Conservation (phyloP, 768 basidiomycete species). For the Kwoniella sp. region DNA sequence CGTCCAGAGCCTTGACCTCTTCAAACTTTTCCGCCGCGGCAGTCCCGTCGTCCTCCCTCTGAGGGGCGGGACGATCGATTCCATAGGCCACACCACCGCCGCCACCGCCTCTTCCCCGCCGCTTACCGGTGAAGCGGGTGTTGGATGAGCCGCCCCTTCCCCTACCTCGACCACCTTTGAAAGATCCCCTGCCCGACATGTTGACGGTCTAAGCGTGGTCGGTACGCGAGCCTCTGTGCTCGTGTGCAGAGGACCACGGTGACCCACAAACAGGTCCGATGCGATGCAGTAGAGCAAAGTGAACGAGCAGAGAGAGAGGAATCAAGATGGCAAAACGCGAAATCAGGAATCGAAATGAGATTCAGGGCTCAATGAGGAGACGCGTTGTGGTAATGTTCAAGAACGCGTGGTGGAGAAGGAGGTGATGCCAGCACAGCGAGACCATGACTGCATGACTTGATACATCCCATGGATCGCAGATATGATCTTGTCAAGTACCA, state of each 20-base stretch:
- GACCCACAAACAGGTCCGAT: neutral
- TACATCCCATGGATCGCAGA: too few species aligned
- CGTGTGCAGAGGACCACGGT: neutral
- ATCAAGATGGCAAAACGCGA: constrained; percentile 10
- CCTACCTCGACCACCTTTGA: constrained; percentile 21
- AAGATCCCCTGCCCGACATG: constrained; percentile 10
- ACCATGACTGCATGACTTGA: too few species aligned
- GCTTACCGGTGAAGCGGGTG: constrained; percentile 46
- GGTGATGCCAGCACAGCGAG: too few species aligned
- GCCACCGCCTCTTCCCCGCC: constrained; percentile 51
- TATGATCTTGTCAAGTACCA: too few species aligned
- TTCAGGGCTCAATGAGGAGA: constrained; percentile 2
- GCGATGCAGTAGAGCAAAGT: neutral
- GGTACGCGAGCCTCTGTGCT: neutral
- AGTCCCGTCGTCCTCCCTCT: constrained; percentile 85
- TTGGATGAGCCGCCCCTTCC: constrained; percentile 41
- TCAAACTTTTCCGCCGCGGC: constrained; percentile 82
- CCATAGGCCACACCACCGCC: constrained; percentile 42
- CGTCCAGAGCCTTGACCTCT: constrained; percentile 66
- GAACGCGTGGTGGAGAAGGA: too few species aligned
- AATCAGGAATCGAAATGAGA: neutral
- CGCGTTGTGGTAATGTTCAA: neutral
- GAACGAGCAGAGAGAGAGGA: neutral
- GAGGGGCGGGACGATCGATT: constrained; percentile 52
- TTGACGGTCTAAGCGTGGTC: neutral